Conservation (phyloP, 768 basidiomycete genomes). For the Pisolithus tinctorius region DNA sequence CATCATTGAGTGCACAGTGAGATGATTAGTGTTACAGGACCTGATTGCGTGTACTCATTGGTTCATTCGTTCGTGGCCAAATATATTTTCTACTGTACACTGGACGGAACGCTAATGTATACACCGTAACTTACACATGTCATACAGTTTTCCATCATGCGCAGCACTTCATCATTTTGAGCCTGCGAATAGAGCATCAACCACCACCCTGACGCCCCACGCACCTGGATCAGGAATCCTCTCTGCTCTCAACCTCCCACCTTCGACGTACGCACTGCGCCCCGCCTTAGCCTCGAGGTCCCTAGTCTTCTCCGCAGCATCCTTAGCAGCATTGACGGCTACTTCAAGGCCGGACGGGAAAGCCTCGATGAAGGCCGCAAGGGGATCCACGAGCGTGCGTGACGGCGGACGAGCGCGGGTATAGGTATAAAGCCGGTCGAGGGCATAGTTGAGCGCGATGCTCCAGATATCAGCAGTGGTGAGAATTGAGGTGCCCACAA, state of each 20-base stretch:
- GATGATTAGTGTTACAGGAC: too few relatives aligned
- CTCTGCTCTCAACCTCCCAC: conserved; percentile 53
- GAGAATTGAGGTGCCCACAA: conserved; percentile 36
- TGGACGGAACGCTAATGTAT: neutral
- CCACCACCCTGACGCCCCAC: conserved; percentile 76
- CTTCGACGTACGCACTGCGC: conserved; percentile 81
- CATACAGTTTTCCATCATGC: too few relatives aligned
- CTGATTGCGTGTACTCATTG: neutral
- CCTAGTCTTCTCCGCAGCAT: conserved; percentile 69
- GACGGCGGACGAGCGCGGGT: conserved; percentile 86
- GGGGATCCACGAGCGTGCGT: conserved; percentile 88
- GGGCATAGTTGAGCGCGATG: conserved; percentile 48
- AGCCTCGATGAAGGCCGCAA: conserved; percentile 62
- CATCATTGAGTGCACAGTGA: too few relatives aligned
- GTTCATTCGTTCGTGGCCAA: too few relatives aligned
- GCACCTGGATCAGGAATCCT: conserved; percentile 83
- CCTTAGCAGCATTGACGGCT: conserved; percentile 54
- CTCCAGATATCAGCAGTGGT: conserved; percentile 52
- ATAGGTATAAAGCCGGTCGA: conserved; percentile 66
- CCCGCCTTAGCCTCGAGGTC: conserved; percentile 81
- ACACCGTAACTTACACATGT: too few relatives aligned
- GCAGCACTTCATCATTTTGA: too few relatives aligned
- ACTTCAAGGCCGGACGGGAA: conserved; percentile 31
- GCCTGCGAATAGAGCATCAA: conserved; percentile 44
- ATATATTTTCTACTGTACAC: too few relatives aligned